Evolutionary conservation across 164 flowering plant species (phyloP), one percentile per base, ranked within the genome.

Genomic region (Macadamia integrifolia): DNA sequence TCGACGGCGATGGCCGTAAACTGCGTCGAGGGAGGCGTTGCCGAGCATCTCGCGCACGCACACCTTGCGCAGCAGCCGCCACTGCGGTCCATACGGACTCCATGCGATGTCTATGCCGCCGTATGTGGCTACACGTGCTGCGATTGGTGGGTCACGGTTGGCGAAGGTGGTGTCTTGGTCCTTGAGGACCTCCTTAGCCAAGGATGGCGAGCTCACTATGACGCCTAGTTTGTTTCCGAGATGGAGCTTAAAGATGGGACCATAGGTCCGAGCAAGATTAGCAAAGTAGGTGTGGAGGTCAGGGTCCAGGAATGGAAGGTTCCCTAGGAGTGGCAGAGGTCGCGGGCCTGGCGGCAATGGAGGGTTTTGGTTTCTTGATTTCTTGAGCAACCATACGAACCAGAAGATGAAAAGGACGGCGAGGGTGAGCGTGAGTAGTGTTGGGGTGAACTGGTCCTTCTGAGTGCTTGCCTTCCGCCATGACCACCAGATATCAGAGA

Each of bases 281-380:
- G 50, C 1, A 11, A 46, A 46, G 50, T 46, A 8, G 50, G 50
- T 46, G 50, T 46, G 50, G 50, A 46, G 8, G 7, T 46, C 50
- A 4, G 50, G 9, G 50, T 46, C 50, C 12, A 46, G 50, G 13
- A 46, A 46, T 4, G 50, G 50, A 2, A 46, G 50, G 50, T 46
- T 46, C 13, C 9, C 50, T 9, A 46, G 7, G 9, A 46, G 50
- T 9, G 50, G 50, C 1, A 46, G 9, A 2, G 40, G 40, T 35
- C 40, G 69, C 0, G 90, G 88, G 23, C 90, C 86, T 1, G 88
- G 90, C 6, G 85, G 85, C 40, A 78, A 29, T n/a, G 69, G 83
- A 6, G 74, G 70, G 12, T 57, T 30, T n/a, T 23, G 17, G 43
- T 35, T 65, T 4, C 64, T 61, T 53, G 60, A 40, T n/a, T 49